Base-by-base conservation (phyloP, 441 rosid genomes). In the Caryocar brasiliense region DNA sequence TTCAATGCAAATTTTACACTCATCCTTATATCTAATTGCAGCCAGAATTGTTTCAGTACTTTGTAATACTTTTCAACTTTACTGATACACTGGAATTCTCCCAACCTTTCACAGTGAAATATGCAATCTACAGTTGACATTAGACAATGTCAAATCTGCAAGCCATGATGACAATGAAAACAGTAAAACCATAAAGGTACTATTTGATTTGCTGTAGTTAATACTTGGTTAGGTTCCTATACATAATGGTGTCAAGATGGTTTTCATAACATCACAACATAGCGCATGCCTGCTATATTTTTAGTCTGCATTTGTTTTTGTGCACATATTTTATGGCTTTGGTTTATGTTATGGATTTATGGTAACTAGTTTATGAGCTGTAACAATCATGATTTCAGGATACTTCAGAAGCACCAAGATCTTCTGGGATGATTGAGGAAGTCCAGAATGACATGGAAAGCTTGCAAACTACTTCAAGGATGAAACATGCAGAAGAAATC, bases 71-170 rank as follows among this genome's bases (percentile, higher is more conserved):
- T 46, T 57, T 33, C 44, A 48, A 62, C 30, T 61, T 35, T 38
- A 51, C 43, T 60, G 59, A 66, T 18, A 27, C 42, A 8, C 36
- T 26, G 8, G 44, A 36, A 57, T 62, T 40, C 26, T 41, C 34
- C 47, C 47, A 45, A 26, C 62, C 51, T 62, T 67, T 42, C 67
- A 68, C 86, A 93, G 99, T 77, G 87, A 89, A 74, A 67, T 81
- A 12, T 54, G 72, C 48, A 71, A 71, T 69, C 68, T 89, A 13
- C 86, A 58, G 55, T 36, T 65, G 32, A 71, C 61, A 71, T 58
- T 85, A 28, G 76, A 66, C 36, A 62, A 68, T 53, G 61, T 70
- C 51, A 71, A 66, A 38, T 66, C 81, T 67, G 54, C 61, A 40
- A 53, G 58, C 32, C 22, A 57, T 43, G 66, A 58, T 48, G 73